Evolutionary conservation across 2,329 filamentous ascomycete species (phyloP), one percentile per base, ranked within the genome.

Genomic region (Decorospora gaudefroyi): DNA sequence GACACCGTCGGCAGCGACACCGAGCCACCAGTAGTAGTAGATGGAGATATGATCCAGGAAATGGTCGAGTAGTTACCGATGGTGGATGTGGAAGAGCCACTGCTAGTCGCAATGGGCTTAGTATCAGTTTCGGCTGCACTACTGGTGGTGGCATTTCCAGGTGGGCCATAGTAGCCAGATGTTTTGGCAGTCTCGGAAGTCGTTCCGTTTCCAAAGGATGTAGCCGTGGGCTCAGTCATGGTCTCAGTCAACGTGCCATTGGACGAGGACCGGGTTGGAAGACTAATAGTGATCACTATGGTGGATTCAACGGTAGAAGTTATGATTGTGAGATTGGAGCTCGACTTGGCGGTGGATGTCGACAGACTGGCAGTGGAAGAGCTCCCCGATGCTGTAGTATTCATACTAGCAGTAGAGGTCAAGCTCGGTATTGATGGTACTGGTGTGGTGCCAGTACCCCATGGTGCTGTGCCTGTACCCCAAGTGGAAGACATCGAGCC

Each of bases 101-200:
- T 45, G 9, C 31, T 30, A 2, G 36, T 49, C 6, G 17, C 32
- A 16, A 22, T 34, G 16, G 23, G 15, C 19, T 11, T 42, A 1
- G n/a, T n/a, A n/a, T n/a, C n/a, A n/a, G n/a, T n/a, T 18, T 32
- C 16, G 29, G 19, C 8, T 32, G n/a, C 3, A 10, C 13, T 13
- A 22, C 29, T 44, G 21, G 15, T 48, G 11, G 42, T 46, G 3
- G 26, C 22, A 11, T 43, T 40, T 1, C 17, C 32, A 15, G 50
- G 50, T 9, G 50, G 38, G 9, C 21, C 30, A 21, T 53, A 50
- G 11, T 52, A 49, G 6, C 38, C 42, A n/a, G 37, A 37, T 3
- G 50, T 40, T 12, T 34, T 33, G n/a, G 21, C 17, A 8, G 23
- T 16, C 13, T 12, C 15, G 12, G 37, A 34, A 27, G 32, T 21